These are phyloP conservation scores for Lachancea cidri DNA, from an alignment of 805 yeast genomes.

Conservation along the genomic window DNA sequence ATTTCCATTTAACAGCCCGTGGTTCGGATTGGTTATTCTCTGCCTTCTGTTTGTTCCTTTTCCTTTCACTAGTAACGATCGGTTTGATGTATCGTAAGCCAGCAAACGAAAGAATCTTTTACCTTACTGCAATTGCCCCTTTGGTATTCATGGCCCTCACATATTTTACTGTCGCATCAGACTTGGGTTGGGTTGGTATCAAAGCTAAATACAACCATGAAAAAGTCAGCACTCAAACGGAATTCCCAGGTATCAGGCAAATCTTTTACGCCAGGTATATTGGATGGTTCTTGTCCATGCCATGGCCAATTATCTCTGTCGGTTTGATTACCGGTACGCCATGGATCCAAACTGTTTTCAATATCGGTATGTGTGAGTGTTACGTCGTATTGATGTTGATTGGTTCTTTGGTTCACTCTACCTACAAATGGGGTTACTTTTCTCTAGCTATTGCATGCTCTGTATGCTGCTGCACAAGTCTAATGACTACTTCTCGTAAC, in stretches of 20 bases:
- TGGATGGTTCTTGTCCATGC: conserved; percentile 45
- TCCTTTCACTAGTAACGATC: conserved; percentile 11
- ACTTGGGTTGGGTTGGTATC: conserved; percentile 41
- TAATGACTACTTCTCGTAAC: conserved; percentile 16
- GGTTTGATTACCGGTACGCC: conserved; percentile 24
- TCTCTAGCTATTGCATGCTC: conserved; percentile 27
- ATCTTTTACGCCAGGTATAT: conserved; percentile 41
- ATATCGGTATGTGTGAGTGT: conserved; percentile 1
- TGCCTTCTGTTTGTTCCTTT: conserved; percentile 37
- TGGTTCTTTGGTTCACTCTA: conserved; percentile 48
- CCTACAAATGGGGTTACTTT: conserved; percentile 65
- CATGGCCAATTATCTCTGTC: conserved; percentile 27
- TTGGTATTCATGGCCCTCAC: conserved; percentile 36
- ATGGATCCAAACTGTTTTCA: conserved; percentile 4
- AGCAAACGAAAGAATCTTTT: conserved; percentile 10
- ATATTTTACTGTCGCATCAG: conserved; percentile 43
- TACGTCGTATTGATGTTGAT: conserved; percentile 51
- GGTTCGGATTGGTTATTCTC: conserved; percentile 72
- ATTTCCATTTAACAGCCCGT: conserved; percentile 47
- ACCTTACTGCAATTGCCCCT: conserved; percentile 22
- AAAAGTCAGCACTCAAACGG: conserved; percentile 21
- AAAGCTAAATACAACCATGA: conserved; percentile 39
- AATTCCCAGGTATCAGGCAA: conserved; percentile 35
- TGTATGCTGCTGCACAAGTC: conserved; percentile 8
- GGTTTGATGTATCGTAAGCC: conserved; percentile 14